Base-by-base conservation (phyloP, 257 asterid genomes). In the Jaltomata sinuosa region DNA sequence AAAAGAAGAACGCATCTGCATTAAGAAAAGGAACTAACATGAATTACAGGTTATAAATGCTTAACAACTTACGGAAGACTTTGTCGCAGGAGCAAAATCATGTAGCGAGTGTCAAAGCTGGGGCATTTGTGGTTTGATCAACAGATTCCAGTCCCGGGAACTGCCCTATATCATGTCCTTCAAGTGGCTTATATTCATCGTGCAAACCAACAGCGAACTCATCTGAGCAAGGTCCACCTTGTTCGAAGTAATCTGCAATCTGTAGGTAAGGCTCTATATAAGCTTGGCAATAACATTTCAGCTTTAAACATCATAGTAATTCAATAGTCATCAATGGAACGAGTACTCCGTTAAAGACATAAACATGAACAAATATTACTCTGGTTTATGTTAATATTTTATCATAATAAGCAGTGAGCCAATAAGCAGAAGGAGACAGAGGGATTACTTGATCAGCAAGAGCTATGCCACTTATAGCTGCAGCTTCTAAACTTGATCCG, bases 401-500 rank as follows among this genome's bases (percentile, higher is more conserved):
- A 18, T 18, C 45, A n/a, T 81, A 59, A 15, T 40, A 8, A 36
- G 31, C 31, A 85, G 80, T 59, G 65, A 81, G 79, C 27, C 87
- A 45, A 29, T 62, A 21, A 62, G 53, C 18, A 25, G 68, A 6
- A 67, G 36, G n/a, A 53, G 65, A 82, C 40, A 49, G 40, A 72
- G 32, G 59, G 87, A 90, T 93, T 90, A 87, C 99, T 87, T 93
- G 97, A 92, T 96, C 91, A 89, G 98, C 99, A 80, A 96, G 94
- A 88, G 94, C 93, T 88, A 94, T 92, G 88, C 99, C 99, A 85
- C 99, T 96, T 87, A 93, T 89, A 52, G 97, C 98, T 82, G 99
- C 96, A 85, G 97, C 90, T 88, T 96, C 99, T 87, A 96, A 80
- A 87, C 94, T 96, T 80, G 98, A 96, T 27, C 99, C 99, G 83